These are phyloP conservation scores for Chrysoporthe deuterocubensis DNA, from an alignment of 2,329 filamentous ascomycete genomes.

Conservation along the genomic window DNA sequence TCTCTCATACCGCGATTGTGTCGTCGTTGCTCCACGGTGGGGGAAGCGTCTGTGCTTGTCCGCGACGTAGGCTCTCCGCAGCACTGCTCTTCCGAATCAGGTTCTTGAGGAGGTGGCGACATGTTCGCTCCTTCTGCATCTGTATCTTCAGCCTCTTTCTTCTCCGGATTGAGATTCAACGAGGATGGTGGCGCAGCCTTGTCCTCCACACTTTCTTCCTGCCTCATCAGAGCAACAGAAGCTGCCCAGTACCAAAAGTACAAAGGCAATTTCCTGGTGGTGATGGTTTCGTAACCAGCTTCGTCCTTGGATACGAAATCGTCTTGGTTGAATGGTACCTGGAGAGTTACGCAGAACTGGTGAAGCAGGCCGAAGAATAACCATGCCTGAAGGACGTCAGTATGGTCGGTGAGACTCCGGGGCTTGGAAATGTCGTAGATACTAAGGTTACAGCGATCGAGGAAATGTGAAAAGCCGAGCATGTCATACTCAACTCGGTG, in stretches of 20 bases:
- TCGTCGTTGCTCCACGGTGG: not conserved
- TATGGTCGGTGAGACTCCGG: not conserved
- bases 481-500: not conserved
- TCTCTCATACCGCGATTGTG: not conserved
- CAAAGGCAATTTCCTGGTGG: not conserved
- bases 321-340: not conserved
- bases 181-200: not conserved
- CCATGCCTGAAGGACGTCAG: not conserved
- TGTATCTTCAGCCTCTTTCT: not conserved
- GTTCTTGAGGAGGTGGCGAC: not conserved
- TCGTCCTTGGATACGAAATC: not conserved
- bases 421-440: not conserved
- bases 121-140: not conserved
- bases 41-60: not conserved
- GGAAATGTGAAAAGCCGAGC: not conserved
- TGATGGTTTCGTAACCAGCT: not conserved
- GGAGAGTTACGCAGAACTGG: not conserved
- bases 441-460: not conserved
- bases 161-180: not conserved
- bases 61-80: not conserved
- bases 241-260: not conserved
- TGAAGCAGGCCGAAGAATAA: not conserved
- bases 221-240: not conserved
- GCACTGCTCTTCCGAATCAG: not conserved
- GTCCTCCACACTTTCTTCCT: not conserved